Evolutionary conservation across 2,329 filamentous ascomycete species (phyloP), one percentile per base, ranked within the genome.

Genomic region (Diplodia mutila): DNA sequence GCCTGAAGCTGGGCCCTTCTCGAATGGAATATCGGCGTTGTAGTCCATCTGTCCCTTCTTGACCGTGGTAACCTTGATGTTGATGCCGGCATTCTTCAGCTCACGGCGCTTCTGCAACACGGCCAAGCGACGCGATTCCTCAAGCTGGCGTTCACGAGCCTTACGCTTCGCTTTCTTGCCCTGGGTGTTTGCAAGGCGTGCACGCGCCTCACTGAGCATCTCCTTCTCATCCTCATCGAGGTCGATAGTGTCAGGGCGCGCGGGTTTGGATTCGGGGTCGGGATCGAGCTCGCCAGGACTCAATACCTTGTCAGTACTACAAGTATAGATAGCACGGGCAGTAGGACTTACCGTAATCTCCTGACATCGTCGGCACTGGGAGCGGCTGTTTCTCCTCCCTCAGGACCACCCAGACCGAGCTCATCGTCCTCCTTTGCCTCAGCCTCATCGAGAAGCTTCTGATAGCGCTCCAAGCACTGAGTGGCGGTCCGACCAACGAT

Each of bases 21-120:
- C 95, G 72, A 99, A 98, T 0, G 95, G 95, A 71, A 99, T 97
- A 74, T 99, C 95, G 73, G 95, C 95, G 80, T 99, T 99, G 84
- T 99, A 99, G 80, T 99, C 95, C 93, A 99, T 99, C 82, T 98
- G 91, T 0, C 95, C 95, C 83, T 93, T 90, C 83, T 98, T 98
- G 69, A 91, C 89, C 16, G 91, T 95, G 2, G 89, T 89, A 67
- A 98, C 90, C 81, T 98, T 99, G 83, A 98, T 93, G 79, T 99
- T 99, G 81, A 99, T 98, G 57, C 95, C 95, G 1, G 95, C 93
- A 77, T 94, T 96, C 83, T 99, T 99, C 71, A 99, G 87, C 81
- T 99, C 95, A 73, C 95, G 89, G 48, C 95, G 89, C 83, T 99
- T 99, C 82, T 98, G 95, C 70, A 99, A 82, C 46, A 94, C 88